These are phyloP conservation scores for Botrytis paeoniae DNA, from an alignment of 2,329 filamentous ascomycete genomes.

Conservation along the genomic window DNA sequence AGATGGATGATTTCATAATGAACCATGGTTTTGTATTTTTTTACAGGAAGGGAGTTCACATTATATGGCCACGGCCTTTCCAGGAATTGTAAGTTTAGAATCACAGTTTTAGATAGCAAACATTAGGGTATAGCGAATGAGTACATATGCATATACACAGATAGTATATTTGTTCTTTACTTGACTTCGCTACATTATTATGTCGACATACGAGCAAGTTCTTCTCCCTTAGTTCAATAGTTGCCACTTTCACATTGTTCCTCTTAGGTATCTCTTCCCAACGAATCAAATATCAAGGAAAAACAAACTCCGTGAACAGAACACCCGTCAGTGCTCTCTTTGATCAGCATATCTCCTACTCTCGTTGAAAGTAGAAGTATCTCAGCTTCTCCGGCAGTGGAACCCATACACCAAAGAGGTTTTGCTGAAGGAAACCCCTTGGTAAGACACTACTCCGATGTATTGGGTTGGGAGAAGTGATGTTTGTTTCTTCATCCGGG, in stretches of 20 bases:
- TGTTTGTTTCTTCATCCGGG: conserved; percentile 35
- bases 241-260: neutral
- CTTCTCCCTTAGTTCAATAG: neutral
- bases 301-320: neutral
- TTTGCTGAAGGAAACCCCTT: conserved; percentile 20
- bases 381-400: conserved; percentile 26
- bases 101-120: neutral
- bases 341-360: conserved; percentile 31
- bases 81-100: conserved; percentile 8
- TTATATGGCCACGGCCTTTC: neutral
- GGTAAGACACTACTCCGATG: conserved; percentile 29
- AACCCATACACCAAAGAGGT: conserved; percentile 25
- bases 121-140: neutral
- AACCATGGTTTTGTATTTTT: conserved; percentile 1
- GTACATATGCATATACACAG: neutral
- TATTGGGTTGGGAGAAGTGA: conserved; percentile 22
- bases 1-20: conserved; percentile 2
- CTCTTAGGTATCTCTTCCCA: neutral
- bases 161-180: neutral
- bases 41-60: neutral
- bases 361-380: neutral
- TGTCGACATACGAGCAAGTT: neutral
- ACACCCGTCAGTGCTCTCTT: conserved; percentile 38
- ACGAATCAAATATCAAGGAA: neutral
- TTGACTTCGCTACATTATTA: neutral